Evolutionary conservation across 352 stramenopile species (phyloP), one percentile per base, ranked within the genome.

Genomic region (Globisporangium cystogenes): DNA sequence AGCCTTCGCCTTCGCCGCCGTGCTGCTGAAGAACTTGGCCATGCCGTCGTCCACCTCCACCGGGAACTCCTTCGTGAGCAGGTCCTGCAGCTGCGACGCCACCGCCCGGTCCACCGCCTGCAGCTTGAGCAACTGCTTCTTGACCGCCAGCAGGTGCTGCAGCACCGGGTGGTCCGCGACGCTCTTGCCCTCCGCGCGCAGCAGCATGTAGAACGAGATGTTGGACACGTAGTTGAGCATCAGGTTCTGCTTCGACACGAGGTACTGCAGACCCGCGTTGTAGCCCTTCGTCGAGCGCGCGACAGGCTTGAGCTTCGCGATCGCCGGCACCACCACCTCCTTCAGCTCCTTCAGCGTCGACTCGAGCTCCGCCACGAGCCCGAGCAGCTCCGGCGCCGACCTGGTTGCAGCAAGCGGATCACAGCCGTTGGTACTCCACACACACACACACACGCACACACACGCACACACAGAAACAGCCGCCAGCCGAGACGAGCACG

Each of bases 161-260:
- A 94, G 53, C 35, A 94, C 83, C 2, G 81, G 83, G 45, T 94
- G 83, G 57, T 94, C 72, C 27, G 64, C 66, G 18, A 94, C 77
- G 50, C 67, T 82, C 61, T 94, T 94, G 40, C 83, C 83, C 59
- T 94, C 77, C 0, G 82, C 76, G 43, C 80, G 79, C 54, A 90
- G 58, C 40, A 93, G 59, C 62, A 95, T 55, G 62, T 95, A 95
- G 56, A 95, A 93, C 44, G 78, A 88, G 48, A 93, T 95, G 65
- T 93, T 95, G 37, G 74, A 64, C 24, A 79, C 69, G 68, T 95
- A 95, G 62, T 91, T 91, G 14, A 95, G 74, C 57, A 92, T 64
- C 48, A 95, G 54, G 37, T 90, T 90, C 66, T 92, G 77, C 16
- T 78, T 80, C 20, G 79, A 90, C 49, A 90, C 68, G 48, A 93